Percentiles rank a stretch among this genome's conserved stretches.
Conservation (phyloP, 2,329 filamentous ascomycete genomes). For the Diaporthe velutina region DNA sequence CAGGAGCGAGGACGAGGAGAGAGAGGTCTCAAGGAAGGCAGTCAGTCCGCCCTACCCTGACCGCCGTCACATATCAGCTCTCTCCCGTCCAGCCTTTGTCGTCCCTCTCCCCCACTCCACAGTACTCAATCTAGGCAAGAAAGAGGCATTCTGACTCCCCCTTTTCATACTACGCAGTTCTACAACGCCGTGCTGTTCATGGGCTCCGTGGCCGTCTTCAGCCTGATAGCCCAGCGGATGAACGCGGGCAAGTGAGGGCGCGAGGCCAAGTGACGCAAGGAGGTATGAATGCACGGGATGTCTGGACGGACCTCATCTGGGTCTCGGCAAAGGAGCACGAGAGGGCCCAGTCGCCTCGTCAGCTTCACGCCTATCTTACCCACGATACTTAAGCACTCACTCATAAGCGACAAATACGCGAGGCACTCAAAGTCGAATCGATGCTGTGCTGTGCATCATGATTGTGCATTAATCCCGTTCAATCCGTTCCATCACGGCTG, state of each 20-base stretch:
- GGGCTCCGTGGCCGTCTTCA: conserved; percentile 95
- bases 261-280: neutral
- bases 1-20: conserved; percentile 66
- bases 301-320: too few species aligned
- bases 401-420: neutral
- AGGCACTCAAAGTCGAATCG: neutral
- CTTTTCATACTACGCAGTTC: conserved; percentile 82
- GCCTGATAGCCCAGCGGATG: conserved; percentile 91
- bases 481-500: neutral
- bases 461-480: neutral
- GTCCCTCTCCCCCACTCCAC: neutral
- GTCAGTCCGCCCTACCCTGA: conserved; percentile 59
- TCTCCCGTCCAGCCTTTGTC: too few species aligned
- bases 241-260: conserved; percentile 58
- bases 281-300: neutral
- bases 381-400: neutral
- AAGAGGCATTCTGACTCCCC: neutral
- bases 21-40: conserved; percentile 92
- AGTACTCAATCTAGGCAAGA: neutral
- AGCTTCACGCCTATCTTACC: neutral
- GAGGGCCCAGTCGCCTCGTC: neutral
- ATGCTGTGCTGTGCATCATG: too few species aligned
- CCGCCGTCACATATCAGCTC: neutral
- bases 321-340: too few species aligned
- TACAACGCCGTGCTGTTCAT: conserved; percentile 98